Conservation (phyloP, 768 basidiomycete species). For the Exsudoporus frostii region DNA sequence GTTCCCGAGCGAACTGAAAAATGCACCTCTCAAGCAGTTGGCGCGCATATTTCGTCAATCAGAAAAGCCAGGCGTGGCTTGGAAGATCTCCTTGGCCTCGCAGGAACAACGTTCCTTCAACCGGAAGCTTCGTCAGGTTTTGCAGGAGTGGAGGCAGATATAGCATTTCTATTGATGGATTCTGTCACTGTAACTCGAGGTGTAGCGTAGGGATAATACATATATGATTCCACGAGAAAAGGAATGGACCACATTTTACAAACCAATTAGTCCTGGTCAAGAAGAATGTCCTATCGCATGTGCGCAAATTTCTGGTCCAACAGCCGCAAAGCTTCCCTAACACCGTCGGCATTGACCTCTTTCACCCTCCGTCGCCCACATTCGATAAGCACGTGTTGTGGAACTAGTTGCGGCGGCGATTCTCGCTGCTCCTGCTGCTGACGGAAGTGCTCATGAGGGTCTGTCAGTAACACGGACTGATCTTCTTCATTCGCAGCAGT, state of each 20-base stretch:
- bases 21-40: conserved; percentile 45
- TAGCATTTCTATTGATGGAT: conserved; percentile 2
- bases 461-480: conserved; percentile 46
- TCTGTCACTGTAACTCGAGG: background rate
- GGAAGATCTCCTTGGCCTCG: conserved; percentile 27
- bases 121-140: conserved; percentile 33
- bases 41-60: conserved; percentile 42
- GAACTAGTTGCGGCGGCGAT: conserved; percentile 52
- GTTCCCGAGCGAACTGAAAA: conserved; percentile 49
- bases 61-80: conserved; percentile 9
- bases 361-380: conserved; percentile 61
- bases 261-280: background rate
- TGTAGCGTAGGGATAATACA: conserved; percentile 7
- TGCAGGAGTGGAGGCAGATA: conserved; percentile 24
- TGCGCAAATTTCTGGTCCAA: conserved; percentile 62
- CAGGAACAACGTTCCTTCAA: conserved; percentile 37
- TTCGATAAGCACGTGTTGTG: conserved; percentile 57
- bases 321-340: conserved; percentile 70
- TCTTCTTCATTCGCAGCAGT: conserved; percentile 25
- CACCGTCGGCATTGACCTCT: conserved; percentile 70
- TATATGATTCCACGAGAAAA: background rate
- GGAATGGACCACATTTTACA: background rate
- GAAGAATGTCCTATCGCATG: conserved; percentile 21
- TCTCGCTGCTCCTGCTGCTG: conserved; percentile 40
- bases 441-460: conserved; percentile 52